Base-by-base conservation (phyloP, 2,329 filamentous ascomycete species). In the Venturia asperata region DNA sequence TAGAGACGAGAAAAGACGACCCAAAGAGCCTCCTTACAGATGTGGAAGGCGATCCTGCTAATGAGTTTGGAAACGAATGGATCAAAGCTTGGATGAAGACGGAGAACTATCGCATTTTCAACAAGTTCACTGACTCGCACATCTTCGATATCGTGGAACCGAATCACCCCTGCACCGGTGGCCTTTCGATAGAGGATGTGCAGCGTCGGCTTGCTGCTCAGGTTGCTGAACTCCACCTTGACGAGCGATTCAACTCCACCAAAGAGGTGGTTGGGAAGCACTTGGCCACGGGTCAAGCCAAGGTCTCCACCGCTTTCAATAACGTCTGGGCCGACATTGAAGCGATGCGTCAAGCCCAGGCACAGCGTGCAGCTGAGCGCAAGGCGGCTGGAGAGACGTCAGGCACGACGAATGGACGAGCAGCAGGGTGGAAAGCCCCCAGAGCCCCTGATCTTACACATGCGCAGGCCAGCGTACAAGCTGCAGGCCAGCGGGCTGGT, bases 61-160 rank as follows among this genome's bases (percentile, higher is more conserved):
- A 81, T 41, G 94, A 99, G 72, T 99, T 96, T 75, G 87, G 89
- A 42, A 76, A 81, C 27, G 89, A 96, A 30, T 99, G 92, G 80
- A 82, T 97, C 43, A 85, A 92, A n/a, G 85, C 86, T 24, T 99
- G 94, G 94, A 85, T 85, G 70, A 83, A 83, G 67, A 97, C 93
- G 0, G 89, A 96, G 68, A 97, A 97, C 73, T 96, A 94, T 76
- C 85, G 89, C 62, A 88, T 99, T 67, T 99, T 95, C 85, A 83
- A 92, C 68, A 81, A 83, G 37, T 78, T 76, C 65, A 82, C 79
- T 2, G 92, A 97, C 72, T 87, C 87, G 19, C 89, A 96, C 71
- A 83, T 99, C 19, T 99, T 97, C 73, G 93, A 96, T 70, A 91
- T 99, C 68, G 89, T 95, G 17, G 92, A 96, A 72, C 94, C 94